Evolutionary conservation across 2,329 filamentous ascomycete genomes (phyloP).

Genomic region (Epichloe bromicola): DNA sequence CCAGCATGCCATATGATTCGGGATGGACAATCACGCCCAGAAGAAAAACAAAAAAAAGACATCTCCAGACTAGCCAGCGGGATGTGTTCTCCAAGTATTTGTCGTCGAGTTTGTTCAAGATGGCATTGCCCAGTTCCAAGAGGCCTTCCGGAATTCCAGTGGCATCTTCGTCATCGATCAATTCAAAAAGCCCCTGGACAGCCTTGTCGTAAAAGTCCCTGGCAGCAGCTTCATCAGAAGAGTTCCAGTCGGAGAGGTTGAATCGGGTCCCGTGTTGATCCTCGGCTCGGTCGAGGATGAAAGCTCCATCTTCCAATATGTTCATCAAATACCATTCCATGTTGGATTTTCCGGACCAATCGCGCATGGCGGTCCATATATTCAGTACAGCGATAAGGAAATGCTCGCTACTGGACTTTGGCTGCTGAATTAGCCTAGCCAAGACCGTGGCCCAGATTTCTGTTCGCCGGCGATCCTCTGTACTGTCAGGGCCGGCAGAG

Average conservation of each 20-base stretch:
- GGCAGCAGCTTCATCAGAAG: slow-evolving; percentile 67
- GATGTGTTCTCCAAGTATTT: slow-evolving; percentile 63
- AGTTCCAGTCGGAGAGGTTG: slow-evolving; percentile 59
- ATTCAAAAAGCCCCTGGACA: slow-evolving; percentile 67
- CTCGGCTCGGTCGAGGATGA: slow-evolving; percentile 75
- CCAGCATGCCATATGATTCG: slow-evolving; percentile 67
- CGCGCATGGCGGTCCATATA: slow-evolving; percentile 72
- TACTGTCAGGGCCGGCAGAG: slow-evolving; percentile 66
- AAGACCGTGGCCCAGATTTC: slow-evolving; percentile 83
- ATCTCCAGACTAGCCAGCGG: slow-evolving; percentile 76
- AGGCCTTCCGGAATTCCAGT: slow-evolving; percentile 80
- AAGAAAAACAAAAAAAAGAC: slow-evolving; percentile 94
- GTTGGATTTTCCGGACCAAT: slow-evolving; percentile 80
- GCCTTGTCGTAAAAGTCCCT: slow-evolving; percentile 83
- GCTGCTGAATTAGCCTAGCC: slow-evolving; percentile 67
- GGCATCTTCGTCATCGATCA: slow-evolving; percentile 72
- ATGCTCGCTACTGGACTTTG: slow-evolving; percentile 63
- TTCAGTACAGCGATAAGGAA: slow-evolving; percentile 77
- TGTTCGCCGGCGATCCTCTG: slow-evolving; percentile 66
- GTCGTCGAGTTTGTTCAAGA: slow-evolving; percentile 62
- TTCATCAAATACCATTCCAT: slow-evolving; percentile 94
- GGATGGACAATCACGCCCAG: slow-evolving; percentile 76
- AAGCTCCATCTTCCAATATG: slow-evolving; percentile 83
- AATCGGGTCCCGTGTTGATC: slow-evolving; percentile 60
- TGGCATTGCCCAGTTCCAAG: slow-evolving; percentile 71